phyloP scores from a whole-genome alignment of 2,329 filamentous ascomycete genomes.

The Xylaria arbuscula region DNA sequence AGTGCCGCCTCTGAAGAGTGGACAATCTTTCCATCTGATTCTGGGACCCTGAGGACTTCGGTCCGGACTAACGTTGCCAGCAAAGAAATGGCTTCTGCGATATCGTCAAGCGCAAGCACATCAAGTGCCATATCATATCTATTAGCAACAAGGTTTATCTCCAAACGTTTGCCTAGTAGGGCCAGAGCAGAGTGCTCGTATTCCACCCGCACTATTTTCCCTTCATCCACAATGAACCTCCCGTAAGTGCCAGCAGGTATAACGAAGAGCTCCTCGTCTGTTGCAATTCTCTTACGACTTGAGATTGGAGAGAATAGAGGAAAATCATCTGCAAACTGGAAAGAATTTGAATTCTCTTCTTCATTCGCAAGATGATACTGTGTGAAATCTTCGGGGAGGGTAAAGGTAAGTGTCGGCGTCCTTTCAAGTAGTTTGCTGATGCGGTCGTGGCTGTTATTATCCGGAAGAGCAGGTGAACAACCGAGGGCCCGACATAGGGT shows the following conservation, averaged over 20 bases:
- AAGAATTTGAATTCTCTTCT: conserved; percentile 85
- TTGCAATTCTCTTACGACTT: conserved; percentile 57
- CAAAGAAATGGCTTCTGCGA: conserved; percentile 78
- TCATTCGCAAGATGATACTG: conserved; percentile 83
- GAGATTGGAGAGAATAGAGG: conserved; percentile 68
- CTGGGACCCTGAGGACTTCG: conserved; percentile 55
- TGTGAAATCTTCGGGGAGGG: conserved; percentile 76
- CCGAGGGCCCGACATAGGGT: conserved; percentile 75
- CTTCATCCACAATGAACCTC: conserved; percentile 80
- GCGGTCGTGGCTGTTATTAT: conserved; percentile 53
- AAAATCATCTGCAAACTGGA: conserved; percentile 73
- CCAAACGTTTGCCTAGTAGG: conserved; percentile 80
- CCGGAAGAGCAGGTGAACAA: conserved; percentile 55
- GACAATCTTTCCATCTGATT: conserved; percentile 34
- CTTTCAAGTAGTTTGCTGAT: conserved; percentile 74
- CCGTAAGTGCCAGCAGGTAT: conserved; percentile 75
- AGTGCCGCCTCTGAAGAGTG: conserved; percentile 52
- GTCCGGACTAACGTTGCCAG: conserved; percentile 75
- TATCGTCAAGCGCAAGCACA: conserved; percentile 67
- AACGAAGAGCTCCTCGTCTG: conserved; percentile 65
- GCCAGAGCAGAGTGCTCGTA: conserved; percentile 82
- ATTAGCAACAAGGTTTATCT: conserved; percentile 71
- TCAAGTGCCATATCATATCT: conserved; percentile 65
- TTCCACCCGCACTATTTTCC: conserved; percentile 80
- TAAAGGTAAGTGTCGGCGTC: conserved; percentile 80